Percentiles rank a stretch among this genome's conserved stretches.
Conservation (phyloP, 257 asterid species). For the Gardenia jasminoides region DNA sequence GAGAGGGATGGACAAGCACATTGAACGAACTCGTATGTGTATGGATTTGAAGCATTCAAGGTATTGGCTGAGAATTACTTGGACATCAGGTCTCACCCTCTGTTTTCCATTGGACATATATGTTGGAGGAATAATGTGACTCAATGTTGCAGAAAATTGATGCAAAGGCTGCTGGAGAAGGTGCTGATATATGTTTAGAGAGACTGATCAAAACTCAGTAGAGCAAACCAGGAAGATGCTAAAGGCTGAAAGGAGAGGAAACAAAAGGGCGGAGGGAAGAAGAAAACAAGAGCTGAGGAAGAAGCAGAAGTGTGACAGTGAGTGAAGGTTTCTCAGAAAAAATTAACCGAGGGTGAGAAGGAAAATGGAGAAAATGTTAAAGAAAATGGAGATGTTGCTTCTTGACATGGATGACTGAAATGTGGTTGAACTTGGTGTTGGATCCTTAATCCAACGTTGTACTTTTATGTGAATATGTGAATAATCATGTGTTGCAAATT, state of each 20-base stretch:
- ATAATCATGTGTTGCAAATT: too few species aligned
- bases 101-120: not conserved
- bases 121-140: constrained; percentile 9
- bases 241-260: constrained; percentile 8
- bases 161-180: constrained; percentile 30
- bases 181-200: constrained; percentile 13
- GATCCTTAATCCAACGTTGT: too few species aligned
- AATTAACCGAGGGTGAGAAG: not conserved
- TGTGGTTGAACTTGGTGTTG: too few species aligned
- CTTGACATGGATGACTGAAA: too few species aligned
- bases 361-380: not conserved
- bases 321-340: not conserved
- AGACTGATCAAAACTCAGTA: constrained; percentile 18
- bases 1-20: constrained; percentile 61
- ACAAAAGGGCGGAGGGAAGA: constrained; percentile 9
- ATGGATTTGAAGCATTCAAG: constrained; percentile 36
- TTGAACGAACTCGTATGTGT: constrained; percentile 50
- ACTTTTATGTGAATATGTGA: too few species aligned
- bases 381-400: too few species aligned
- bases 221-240: constrained; percentile 5
- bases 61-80: constrained; percentile 24
- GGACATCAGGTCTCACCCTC: constrained; percentile 8
- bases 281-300: not conserved
- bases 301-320: not conserved
- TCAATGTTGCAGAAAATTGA: constrained; percentile 42